phyloP scores from a whole-genome alignment of 2,329 filamentous ascomycete genomes.

The Cryoendolithus antarcticus region DNA sequence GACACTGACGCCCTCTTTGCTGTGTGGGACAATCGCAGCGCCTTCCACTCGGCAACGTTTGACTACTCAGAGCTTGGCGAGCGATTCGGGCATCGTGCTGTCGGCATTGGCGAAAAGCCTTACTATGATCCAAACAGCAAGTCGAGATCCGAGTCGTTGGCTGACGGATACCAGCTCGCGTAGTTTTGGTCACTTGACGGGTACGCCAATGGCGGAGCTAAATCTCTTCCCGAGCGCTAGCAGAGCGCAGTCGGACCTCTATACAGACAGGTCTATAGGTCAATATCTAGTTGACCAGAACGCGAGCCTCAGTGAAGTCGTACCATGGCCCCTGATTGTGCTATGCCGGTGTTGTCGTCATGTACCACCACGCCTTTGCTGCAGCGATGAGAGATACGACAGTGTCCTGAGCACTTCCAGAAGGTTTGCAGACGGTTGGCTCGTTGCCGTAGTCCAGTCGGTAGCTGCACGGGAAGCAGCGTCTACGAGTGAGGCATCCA shows the following conservation, averaged over 20 bases:
- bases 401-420: too few species aligned
- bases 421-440: background rate
- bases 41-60: conserved; percentile 49
- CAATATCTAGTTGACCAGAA: too few species aligned
- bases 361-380: too few species aligned
- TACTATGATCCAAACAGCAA: conserved; percentile 42
- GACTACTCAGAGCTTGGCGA: conserved; percentile 46
- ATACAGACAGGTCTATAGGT: too few species aligned
- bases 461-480: background rate
- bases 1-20: conserved; percentile 20
- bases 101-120: conserved; percentile 43
- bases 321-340: too few species aligned
- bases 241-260: too few species aligned
- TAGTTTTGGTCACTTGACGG: background rate
- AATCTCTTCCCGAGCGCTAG: too few species aligned
- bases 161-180: background rate
- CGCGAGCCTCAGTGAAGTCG: too few species aligned
- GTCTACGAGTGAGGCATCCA: background rate
- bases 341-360: too few species aligned
- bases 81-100: conserved; percentile 40
- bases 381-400: too few species aligned
- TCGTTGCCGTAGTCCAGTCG: background rate
- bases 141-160: conserved; percentile 21
- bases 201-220: too few species aligned
- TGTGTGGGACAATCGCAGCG: conserved; percentile 56